phyloP scores from a whole-genome alignment of 164 flowering plant genomes.

The Akebia trifoliata region DNA sequence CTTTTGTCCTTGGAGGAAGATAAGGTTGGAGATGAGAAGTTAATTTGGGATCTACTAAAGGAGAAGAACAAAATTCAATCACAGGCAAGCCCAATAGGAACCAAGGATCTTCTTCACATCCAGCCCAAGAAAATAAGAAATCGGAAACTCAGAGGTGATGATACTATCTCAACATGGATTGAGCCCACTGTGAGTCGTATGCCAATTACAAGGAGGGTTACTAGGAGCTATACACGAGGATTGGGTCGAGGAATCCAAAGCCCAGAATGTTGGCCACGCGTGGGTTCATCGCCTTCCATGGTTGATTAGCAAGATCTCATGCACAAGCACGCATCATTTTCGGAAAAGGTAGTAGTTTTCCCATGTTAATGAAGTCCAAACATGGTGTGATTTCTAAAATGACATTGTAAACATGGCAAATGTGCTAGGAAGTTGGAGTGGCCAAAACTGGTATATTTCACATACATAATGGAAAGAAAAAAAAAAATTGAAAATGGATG shows the following conservation, averaged over 20 bases:
- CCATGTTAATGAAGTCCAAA: too few relatives aligned
- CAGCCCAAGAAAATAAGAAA: neutral
- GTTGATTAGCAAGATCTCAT: slow-evolving; percentile 5
- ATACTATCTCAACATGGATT: too few relatives aligned
- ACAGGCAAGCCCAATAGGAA: slow-evolving; percentile 28
- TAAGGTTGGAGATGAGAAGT: slow-evolving; percentile 21
- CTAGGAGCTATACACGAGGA: slow-evolving; percentile 9
- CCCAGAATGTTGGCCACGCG: slow-evolving; percentile 15
- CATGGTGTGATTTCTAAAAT: too few relatives aligned
- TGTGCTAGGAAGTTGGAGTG: too few relatives aligned
- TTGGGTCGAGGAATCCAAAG: slow-evolving; percentile 14
- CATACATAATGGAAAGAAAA: too few relatives aligned
- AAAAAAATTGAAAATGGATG: too few relatives aligned
- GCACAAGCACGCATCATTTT: slow-evolving; percentile 15
- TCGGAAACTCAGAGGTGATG: neutral
- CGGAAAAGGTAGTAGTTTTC: too few relatives aligned
- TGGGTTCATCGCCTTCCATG: slow-evolving; percentile 37
- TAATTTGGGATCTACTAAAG: slow-evolving; percentile 24
- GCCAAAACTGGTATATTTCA: too few relatives aligned
- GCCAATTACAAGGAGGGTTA: slow-evolving; percentile 9
- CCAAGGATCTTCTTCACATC: slow-evolving; percentile 13
- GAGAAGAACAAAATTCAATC: slow-evolving; percentile 21
- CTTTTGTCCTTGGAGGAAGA: slow-evolving; percentile 15
- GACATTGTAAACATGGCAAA: too few relatives aligned
- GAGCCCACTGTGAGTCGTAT: slow-evolving; percentile 10